phyloP scores from a whole-genome alignment of 257 asterid species.

The Ajuga chamaepitys region DNA sequence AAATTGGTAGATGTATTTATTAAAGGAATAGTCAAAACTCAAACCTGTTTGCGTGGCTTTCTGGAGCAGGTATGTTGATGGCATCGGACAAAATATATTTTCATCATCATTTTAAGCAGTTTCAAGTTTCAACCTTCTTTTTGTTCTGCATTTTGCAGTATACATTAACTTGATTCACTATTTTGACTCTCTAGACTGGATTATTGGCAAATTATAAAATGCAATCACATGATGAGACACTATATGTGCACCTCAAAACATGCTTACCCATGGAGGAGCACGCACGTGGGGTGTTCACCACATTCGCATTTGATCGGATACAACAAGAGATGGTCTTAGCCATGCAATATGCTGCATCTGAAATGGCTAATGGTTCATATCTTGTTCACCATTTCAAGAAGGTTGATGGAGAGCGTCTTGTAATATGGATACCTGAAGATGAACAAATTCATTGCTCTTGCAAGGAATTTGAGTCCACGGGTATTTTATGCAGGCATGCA shows the following conservation, averaged over 20 bases:
- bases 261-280: slow-evolving; percentile 62
- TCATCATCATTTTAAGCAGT: background rate
- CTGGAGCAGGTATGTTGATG: slow-evolving; percentile 44
- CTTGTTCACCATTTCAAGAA: slow-evolving; percentile 56
- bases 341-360: slow-evolving; percentile 53
- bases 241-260: slow-evolving; percentile 44
- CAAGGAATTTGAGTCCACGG: slow-evolving; percentile 60
- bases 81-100: background rate
- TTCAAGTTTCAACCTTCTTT: background rate
- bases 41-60: slow-evolving; percentile 46
- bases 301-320: slow-evolving; percentile 37
- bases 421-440: slow-evolving; percentile 52
- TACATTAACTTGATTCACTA: background rate
- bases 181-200: slow-evolving; percentile 35
- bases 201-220: slow-evolving; percentile 25
- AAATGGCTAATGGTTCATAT: slow-evolving; percentile 54
- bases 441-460: slow-evolving; percentile 66
- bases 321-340: slow-evolving; percentile 55
- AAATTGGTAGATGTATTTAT: slow-evolving; percentile 32
- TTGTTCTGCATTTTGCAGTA: background rate
- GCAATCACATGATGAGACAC: slow-evolving; percentile 31
- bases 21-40: slow-evolving; percentile 33
- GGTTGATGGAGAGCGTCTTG: slow-evolving; percentile 49
- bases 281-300: slow-evolving; percentile 42
- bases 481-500: slow-evolving; percentile 69